phyloP scores from a whole-genome alignment of 148 eudicot genomes.

The Diospyros lotus region DNA sequence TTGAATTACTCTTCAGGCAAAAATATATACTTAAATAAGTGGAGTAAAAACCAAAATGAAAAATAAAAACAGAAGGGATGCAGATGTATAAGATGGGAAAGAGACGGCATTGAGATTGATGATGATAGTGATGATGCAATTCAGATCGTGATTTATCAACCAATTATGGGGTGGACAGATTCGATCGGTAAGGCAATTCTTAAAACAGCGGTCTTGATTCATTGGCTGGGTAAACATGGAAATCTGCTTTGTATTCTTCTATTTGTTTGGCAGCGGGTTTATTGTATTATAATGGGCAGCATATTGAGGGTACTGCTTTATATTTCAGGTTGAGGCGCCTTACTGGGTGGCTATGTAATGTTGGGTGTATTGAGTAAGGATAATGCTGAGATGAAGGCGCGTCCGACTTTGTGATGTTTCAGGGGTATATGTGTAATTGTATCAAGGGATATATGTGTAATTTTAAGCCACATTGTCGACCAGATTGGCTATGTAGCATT shows the following conservation, averaged over 20 bases:
- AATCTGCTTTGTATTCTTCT: not conserved
- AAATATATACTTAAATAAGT: no score
- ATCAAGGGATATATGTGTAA: no score
- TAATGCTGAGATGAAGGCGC: no score
- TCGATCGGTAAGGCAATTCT: not conserved
- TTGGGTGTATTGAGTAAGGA: no score
- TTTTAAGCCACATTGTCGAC: no score
- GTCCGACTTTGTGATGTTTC: no score
- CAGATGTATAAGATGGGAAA: no score
- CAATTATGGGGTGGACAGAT: not conserved
- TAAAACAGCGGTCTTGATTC: not conserved
- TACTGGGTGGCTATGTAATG: not conserved
- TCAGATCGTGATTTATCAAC: not conserved
- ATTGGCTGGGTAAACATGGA: not conserved
- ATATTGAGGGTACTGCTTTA: not conserved
- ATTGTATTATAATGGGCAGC: not conserved
- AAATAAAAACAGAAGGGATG: no score
- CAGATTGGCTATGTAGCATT: no score
- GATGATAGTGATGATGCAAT: slow-evolving; percentile 8
- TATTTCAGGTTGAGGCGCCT: not conserved
- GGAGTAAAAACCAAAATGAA: no score
- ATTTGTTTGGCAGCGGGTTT: not conserved
- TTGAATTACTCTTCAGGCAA: not conserved
- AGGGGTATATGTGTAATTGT: no score
- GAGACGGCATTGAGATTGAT: not conserved